A percentile compares a stretch with the other conserved stretches of the same genome.
Evolutionary conservation across 768 basidiomycete species (phyloP).

Genomic region (Clitopilus passeckerianus): DNA sequence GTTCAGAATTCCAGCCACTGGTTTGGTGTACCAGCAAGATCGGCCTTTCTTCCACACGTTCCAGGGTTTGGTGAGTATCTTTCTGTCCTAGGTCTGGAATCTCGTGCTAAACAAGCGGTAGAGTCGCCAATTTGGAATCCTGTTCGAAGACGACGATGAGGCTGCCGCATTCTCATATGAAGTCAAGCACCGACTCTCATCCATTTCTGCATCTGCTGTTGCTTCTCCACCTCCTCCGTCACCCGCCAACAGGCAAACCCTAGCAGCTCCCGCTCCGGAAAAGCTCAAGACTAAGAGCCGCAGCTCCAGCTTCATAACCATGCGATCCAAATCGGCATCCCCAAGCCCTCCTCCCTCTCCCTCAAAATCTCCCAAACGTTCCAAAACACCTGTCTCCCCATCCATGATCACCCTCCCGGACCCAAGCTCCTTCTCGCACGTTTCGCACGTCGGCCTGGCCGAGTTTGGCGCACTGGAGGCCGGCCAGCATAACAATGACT

Average conservation of each 20-base stretch:
- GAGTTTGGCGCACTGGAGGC: constrained; percentile 46
- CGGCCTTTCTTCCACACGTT: constrained; percentile 92
- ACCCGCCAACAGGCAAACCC: neutral
- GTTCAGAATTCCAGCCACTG: constrained; percentile 51
- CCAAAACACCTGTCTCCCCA: constrained; percentile 22
- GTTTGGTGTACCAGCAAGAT: constrained; percentile 72
- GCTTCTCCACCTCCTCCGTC: neutral
- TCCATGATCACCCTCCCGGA: constrained; percentile 54
- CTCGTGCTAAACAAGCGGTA: constrained; percentile 47
- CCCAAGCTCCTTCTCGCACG: constrained; percentile 59
- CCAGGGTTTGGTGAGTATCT: constrained; percentile 66
- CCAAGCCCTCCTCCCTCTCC: constrained; percentile 12
- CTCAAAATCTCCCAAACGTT: constrained; percentile 33
- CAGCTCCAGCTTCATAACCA: constrained; percentile 12
- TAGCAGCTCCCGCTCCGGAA: constrained; percentile 4
- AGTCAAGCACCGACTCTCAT: constrained; percentile 19
- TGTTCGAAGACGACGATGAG: constrained; percentile 47
- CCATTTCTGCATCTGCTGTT: neutral
- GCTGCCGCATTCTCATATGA: constrained; percentile 34
- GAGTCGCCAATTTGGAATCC: constrained; percentile 49
- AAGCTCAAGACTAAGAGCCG: constrained; percentile 18
- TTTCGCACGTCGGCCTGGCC: constrained; percentile 60
- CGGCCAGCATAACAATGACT: constrained; percentile 46
- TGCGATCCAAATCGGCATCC: neutral
- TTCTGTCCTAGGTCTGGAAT: constrained; percentile 18